These are phyloP conservation scores for Pseudocercospora eumusae DNA, from an alignment of 2,329 filamentous ascomycete species.

Conservation along the genomic window DNA sequence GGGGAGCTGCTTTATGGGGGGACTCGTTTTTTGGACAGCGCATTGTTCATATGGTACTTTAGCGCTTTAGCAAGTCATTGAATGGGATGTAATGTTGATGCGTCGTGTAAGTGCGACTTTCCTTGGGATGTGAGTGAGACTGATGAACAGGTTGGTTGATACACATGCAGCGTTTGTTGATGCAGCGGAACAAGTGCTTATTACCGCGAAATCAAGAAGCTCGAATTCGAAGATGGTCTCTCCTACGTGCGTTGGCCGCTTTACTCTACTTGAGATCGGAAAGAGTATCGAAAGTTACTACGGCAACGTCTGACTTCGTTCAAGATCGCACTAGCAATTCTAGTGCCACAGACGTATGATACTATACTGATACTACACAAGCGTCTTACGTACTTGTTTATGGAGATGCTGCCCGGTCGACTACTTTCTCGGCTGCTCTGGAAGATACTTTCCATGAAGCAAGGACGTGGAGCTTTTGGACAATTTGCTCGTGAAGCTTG, in stretches of 20 bases:
- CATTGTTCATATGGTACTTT: neutral
- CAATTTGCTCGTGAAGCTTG: constrained; percentile 15
- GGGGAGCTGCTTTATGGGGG: too few relatives aligned
- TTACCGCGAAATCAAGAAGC: constrained; percentile 15
- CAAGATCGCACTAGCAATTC: constrained; percentile 20
- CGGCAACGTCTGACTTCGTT: constrained; percentile 19
- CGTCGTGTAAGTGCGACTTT: neutral
- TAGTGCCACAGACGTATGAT: constrained; percentile 22
- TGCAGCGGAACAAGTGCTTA: neutral
- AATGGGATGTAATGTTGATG: neutral
- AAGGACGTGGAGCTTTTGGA: constrained; percentile 16
- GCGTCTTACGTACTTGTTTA: constrained; percentile 22
- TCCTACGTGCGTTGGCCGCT: constrained; percentile 24
- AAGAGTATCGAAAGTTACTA: constrained; percentile 19
- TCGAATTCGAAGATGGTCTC: constrained; percentile 26
- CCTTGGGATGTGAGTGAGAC: neutral
- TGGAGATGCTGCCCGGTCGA: constrained; percentile 22
- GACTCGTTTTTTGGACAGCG: neutral
- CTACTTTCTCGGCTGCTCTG: constrained; percentile 12
- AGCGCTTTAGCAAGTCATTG: neutral
- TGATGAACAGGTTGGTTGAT: neutral
- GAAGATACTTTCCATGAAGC: constrained; percentile 11
- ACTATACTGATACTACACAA: constrained; percentile 21
- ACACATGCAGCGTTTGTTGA: neutral
- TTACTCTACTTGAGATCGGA: constrained; percentile 17